These are phyloP conservation scores for Lasiosphaeris hirsuta DNA, from an alignment of 495 filamentous ascomycete genomes.

Conservation along the genomic window DNA sequence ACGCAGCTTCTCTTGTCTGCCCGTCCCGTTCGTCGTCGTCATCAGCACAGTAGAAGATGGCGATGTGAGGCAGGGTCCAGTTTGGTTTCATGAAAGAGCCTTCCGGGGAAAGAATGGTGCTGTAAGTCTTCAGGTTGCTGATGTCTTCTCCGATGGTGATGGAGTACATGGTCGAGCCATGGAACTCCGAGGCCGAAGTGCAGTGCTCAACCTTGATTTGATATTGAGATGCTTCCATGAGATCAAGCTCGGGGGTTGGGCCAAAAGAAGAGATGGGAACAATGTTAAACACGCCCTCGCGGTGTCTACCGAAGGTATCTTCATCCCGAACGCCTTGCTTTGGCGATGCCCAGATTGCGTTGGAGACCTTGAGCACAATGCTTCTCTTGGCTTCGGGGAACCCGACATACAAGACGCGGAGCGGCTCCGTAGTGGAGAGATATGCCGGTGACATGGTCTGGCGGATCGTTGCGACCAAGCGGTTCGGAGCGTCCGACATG, in stretches of 20 bases:
- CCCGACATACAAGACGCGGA: conserved; percentile 68
- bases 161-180: conserved; percentile 25
- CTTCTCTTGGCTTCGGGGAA: conserved; percentile 58
- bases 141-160: conserved; percentile 57
- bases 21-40: conserved; percentile 46
- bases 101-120: conserved; percentile 22
- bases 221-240: conserved; percentile 63
- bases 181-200: conserved; percentile 47
- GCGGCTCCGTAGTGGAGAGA: conserved; percentile 61
- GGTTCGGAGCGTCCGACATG: conserved; percentile 30
- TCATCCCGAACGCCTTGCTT: conserved; percentile 21
- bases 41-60: conserved; percentile 63
- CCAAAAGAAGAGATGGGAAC: conserved; percentile 72
- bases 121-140: conserved; percentile 29
- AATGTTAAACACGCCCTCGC: conserved; percentile 58
- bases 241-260: conserved; percentile 65
- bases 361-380: conserved; percentile 72
- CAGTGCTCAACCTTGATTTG: conserved; percentile 76
- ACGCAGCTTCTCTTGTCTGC: conserved; percentile 53
- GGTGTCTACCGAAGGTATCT: conserved; percentile 18
- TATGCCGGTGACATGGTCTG: conserved; percentile 68
- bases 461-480: conserved; percentile 57
- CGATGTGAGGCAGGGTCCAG: conserved; percentile 69
- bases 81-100: conserved; percentile 39
- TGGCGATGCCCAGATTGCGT: conserved; percentile 52